These are phyloP conservation scores for Posidonia oceanica DNA, from an alignment of 116 monocot species.

Conservation along the genomic window DNA sequence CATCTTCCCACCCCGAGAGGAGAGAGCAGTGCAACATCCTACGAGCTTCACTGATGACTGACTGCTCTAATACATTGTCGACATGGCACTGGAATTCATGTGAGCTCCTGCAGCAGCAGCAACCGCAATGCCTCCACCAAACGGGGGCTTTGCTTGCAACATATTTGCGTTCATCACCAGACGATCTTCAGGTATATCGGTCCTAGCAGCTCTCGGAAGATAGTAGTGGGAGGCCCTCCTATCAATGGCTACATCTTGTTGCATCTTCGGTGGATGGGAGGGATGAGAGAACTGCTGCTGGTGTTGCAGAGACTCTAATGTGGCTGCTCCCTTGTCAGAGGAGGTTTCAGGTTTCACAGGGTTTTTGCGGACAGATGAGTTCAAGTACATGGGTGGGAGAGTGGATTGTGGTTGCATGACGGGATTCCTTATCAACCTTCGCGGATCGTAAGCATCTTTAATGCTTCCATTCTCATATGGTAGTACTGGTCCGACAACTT, in stretches of 20 bases:
- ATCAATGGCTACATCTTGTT: constrained; percentile 37
- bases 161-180: constrained; percentile 13
- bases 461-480: constrained; percentile 39
- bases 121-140: constrained; percentile 34
- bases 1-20: not conserved
- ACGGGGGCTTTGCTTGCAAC: constrained; percentile 25
- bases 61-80: constrained; percentile 44
- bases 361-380: constrained; percentile 22
- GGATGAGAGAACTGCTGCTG: constrained; percentile 11
- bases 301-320: constrained; percentile 3
- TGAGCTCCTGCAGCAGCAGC: constrained; percentile 33
- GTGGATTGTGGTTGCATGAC: constrained; percentile 24
- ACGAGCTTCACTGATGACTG: too few relatives aligned
- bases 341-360: constrained; percentile 21
- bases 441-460: constrained; percentile 66
- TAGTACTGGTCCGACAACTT: constrained; percentile 51
- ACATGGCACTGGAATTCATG: constrained; percentile 41
- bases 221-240: constrained; percentile 51
- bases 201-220: constrained; percentile 9
- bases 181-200: constrained; percentile 11
- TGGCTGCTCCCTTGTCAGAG: constrained; percentile 1
- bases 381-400: constrained; percentile 28
- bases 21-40: not conserved
- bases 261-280: constrained; percentile 16
- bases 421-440: constrained; percentile 42